phyloP scores from a whole-genome alignment of 78 protist species.

The Guillardia theta region DNA sequence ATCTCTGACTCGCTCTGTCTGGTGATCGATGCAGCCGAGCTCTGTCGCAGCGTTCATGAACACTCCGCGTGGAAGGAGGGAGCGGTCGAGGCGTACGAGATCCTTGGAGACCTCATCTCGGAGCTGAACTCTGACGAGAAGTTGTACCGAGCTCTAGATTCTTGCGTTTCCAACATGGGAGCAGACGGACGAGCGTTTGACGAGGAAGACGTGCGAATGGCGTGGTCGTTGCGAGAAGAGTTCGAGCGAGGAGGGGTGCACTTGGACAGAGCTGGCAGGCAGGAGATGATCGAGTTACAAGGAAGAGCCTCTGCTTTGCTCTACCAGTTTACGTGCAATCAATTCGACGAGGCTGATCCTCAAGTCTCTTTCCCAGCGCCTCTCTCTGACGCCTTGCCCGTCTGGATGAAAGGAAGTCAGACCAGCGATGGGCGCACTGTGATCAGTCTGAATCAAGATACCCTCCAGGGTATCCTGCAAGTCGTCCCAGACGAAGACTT shows the following conservation, averaged over 20 bases:
- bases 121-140: neutral
- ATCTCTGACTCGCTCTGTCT: neutral
- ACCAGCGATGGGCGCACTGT: too few species aligned
- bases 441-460: too few species aligned
- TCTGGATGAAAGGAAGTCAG: too few species aligned
- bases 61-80: neutral
- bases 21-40: constrained; percentile 21
- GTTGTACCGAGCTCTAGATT: neutral
- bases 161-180: neutral
- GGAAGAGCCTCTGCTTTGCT: too few species aligned
- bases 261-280: neutral
- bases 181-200: neutral
- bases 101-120: neutral
- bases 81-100: neutral
- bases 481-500: too few species aligned
- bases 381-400: too few species aligned
- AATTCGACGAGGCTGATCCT: too few species aligned
- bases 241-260: constrained; percentile 32
- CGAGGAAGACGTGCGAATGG: neutral
- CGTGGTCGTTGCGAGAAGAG: neutral
- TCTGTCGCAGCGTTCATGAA: neutral
- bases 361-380: too few species aligned
- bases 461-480: too few species aligned
- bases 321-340: too few species aligned
- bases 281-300: too few species aligned